phyloP scores from a whole-genome alignment of 73 alveolate species.

The Symbiodinium pilosum region DNA sequence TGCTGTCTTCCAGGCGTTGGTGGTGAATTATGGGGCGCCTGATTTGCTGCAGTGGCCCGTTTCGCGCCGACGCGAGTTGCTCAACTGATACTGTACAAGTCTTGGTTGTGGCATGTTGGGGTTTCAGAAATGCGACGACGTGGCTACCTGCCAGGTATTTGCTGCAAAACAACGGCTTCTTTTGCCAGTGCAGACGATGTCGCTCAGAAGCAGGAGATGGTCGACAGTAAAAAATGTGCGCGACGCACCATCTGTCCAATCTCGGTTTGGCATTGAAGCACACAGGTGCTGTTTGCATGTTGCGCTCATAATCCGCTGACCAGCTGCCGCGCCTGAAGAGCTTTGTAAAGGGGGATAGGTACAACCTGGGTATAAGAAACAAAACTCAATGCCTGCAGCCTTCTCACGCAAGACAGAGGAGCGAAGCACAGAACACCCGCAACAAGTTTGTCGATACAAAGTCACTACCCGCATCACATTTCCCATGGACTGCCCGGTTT shows the following conservation, averaged over 20 bases:
- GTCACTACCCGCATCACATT: no score
- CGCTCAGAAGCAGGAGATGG: constrained; percentile 5
- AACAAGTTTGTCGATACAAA: no score
- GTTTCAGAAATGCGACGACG: background rate
- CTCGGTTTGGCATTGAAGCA: no score
- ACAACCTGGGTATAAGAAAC: no score
- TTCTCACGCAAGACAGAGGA: no score
- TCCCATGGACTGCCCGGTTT: background rate
- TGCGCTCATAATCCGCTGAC: no score
- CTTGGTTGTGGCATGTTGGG: background rate
- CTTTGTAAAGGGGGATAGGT: no score
- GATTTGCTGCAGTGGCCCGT: constrained; percentile 54
- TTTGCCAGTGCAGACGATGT: constrained; percentile 71
- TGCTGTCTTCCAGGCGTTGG: constrained; percentile 43
- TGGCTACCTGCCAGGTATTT: constrained; percentile 26
- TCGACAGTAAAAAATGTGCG: background rate
- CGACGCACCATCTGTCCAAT: no score
- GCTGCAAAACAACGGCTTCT: constrained; percentile 40
- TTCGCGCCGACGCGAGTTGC: constrained; percentile 46
- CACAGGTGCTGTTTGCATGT: no score
- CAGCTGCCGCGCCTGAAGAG: no score
- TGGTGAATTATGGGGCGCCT: constrained; percentile 35
- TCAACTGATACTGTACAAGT: background rate
- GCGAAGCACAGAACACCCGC: no score
- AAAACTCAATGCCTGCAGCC: no score